Conservation (phyloP, 1,139 yeast genomes). For the Blastobotrys apis region DNA sequence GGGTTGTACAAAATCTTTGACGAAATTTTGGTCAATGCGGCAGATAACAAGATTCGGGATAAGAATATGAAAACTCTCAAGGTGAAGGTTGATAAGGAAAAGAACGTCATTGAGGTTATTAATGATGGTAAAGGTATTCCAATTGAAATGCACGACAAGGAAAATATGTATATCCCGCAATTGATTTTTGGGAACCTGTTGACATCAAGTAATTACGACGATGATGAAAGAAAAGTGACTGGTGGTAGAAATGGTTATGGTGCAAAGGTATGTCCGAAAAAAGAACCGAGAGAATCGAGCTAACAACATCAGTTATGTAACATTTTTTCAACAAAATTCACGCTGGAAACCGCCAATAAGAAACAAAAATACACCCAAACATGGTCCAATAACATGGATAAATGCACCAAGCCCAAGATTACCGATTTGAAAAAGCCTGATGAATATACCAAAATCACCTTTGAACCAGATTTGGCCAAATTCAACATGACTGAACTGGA, state of each 20-base stretch:
- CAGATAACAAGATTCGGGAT: slow-evolving; percentile 96
- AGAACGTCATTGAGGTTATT: slow-evolving; percentile 69
- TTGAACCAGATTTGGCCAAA: slow-evolving; percentile 80
- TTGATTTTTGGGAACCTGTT: slow-evolving; percentile 92
- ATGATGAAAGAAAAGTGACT: slow-evolving; percentile 88
- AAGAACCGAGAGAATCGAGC: neutral
- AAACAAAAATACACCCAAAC: slow-evolving; percentile 63
- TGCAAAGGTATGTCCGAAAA: slow-evolving; percentile 55
- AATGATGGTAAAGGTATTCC: slow-evolving; percentile 98
- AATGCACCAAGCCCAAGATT: slow-evolving; percentile 72
- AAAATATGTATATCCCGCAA: slow-evolving; percentile 90
- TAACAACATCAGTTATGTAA: slow-evolving; percentile 54
- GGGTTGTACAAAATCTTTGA: slow-evolving; percentile 96
- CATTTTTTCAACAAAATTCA: slow-evolving; percentile 84
- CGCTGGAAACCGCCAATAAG: slow-evolving; percentile 84
- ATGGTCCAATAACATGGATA: slow-evolving; percentile 86
- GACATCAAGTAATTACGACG: slow-evolving; percentile 95
- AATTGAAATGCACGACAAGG: slow-evolving; percentile 86
- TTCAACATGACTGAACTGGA: slow-evolving; percentile 83
- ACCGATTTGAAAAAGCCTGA: slow-evolving; percentile 52
- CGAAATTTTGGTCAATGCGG: slow-evolving; percentile 96
- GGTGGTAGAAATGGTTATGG: slow-evolving; percentile 99
- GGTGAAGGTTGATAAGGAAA: slow-evolving; percentile 73
- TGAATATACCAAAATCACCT: slow-evolving; percentile 84
- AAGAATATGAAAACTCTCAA: slow-evolving; percentile 81